A percentile compares a stretch with the other conserved stretches of the same genome.
Conservation (phyloP, 805 yeast species). For the Scheffersomyces coipomensis region DNA sequence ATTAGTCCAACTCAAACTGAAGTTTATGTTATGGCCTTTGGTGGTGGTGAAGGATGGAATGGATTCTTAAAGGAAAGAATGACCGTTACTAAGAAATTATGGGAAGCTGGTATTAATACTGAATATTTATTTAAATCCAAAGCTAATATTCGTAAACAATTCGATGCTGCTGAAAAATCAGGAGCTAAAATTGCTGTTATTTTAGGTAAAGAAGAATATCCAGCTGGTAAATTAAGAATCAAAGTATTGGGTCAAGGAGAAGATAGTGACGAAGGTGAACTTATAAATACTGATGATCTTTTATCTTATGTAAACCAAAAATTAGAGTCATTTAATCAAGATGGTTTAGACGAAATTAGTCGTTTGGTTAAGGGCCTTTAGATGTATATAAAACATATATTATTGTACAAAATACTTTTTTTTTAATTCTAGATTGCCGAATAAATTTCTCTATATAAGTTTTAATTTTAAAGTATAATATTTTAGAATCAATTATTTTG, state of each 20-base stretch:
- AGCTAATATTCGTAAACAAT: conserved; percentile 93
- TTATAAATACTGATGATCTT: conserved; percentile 62
- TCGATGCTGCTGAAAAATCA: conserved; percentile 94
- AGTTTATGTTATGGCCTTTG: conserved; percentile 95
- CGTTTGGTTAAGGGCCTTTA: conserved; percentile 59
- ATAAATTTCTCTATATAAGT: too few species aligned
- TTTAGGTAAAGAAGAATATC: conserved; percentile 91
- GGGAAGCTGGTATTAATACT: conserved; percentile 87
- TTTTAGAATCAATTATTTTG: conserved; percentile 4
- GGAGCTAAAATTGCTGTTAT: conserved; percentile 92
- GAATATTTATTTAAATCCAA: conserved; percentile 92
- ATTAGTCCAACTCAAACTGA: conserved; percentile 87
- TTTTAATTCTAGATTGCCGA: too few species aligned
- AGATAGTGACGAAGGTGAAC: conserved; percentile 79
- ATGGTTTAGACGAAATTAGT: conserved; percentile 63
- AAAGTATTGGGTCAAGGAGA: conserved; percentile 89
- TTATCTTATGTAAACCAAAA: conserved; percentile 45
- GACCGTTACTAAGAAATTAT: conserved; percentile 75
- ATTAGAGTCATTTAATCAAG: conserved; percentile 38
- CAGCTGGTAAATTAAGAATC: conserved; percentile 77
- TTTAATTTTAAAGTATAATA: too few species aligned
- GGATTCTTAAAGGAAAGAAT: conserved; percentile 93
- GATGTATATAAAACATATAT: too few species aligned
- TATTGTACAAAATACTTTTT: too few species aligned
- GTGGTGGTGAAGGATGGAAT: conserved; percentile 95